Percentiles rank a stretch among this genome's conserved stretches.
phyloP scores from a whole-genome alignment of 2,329 filamentous ascomycete species.

The Colletotrichum lentis region DNA sequence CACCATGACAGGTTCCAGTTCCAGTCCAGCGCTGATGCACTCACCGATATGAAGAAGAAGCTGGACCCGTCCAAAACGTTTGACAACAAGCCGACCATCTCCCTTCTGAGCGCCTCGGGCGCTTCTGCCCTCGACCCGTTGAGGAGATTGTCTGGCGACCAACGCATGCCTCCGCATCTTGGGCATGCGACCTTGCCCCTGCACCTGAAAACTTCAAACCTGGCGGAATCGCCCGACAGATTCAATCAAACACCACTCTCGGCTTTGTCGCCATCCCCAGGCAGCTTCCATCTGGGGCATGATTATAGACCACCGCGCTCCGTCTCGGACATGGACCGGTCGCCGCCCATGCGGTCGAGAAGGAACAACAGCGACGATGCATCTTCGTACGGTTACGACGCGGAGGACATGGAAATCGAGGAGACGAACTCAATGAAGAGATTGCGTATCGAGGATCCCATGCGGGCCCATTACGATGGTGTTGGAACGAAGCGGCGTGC shows the following conservation, averaged over 20 bases:
- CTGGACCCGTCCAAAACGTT: conserved; percentile 58
- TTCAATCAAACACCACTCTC: conserved; percentile 59
- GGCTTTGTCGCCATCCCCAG: conserved; percentile 54
- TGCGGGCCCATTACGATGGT: conserved; percentile 49
- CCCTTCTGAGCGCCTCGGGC: conserved; percentile 50
- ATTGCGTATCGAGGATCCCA: conserved; percentile 59
- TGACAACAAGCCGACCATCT: conserved; percentile 55
- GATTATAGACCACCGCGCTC: conserved; percentile 58
- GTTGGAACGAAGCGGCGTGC: conserved; percentile 64
- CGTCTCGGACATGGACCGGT: conserved; percentile 56
- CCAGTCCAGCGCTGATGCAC: conserved; percentile 55
- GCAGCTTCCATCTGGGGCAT: conserved; percentile 52
- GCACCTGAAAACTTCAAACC: conserved; percentile 49
- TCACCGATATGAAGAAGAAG: conserved; percentile 64
- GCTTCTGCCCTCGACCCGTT: conserved; percentile 51
- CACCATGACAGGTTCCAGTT: conserved; percentile 61
- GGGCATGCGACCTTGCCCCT: conserved; percentile 50
- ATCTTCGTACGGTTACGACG: conserved; percentile 55
- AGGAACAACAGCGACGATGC: conserved; percentile 64
- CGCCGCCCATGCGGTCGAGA: conserved; percentile 55
- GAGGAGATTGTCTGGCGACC: conserved; percentile 50
- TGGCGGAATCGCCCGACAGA: conserved; percentile 56
- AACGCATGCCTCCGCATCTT: conserved; percentile 56
- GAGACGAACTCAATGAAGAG: conserved; percentile 60
- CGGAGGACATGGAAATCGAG: conserved; percentile 60